phyloP scores from a whole-genome alignment of 2,329 filamentous ascomycete species.

The Aspergillus piperis region DNA sequence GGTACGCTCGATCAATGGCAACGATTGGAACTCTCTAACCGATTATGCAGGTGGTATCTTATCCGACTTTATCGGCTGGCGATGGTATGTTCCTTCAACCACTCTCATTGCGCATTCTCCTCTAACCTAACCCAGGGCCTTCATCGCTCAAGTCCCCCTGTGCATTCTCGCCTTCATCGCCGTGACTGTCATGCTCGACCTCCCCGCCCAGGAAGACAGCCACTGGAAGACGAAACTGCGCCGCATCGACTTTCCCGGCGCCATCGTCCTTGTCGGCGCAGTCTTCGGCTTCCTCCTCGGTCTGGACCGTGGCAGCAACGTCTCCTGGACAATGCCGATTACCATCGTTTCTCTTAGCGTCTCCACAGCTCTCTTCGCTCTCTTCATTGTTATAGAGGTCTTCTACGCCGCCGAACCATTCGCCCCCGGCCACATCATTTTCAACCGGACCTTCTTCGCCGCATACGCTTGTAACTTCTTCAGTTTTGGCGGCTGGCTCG shows the following conservation, averaged over 20 bases:
- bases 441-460: slow-evolving; percentile 65
- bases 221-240: slow-evolving; percentile 67
- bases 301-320: slow-evolving; percentile 72
- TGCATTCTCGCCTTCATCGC: slow-evolving; percentile 66
- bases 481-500: slow-evolving; percentile 61
- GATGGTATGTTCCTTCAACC: slow-evolving; percentile 57
- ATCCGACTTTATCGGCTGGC: slow-evolving; percentile 73
- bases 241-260: slow-evolving; percentile 73
- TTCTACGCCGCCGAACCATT: slow-evolving; percentile 70
- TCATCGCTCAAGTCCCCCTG: slow-evolving; percentile 69
- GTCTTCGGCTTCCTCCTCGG: slow-evolving; percentile 68
- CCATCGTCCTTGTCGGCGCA: slow-evolving; percentile 64
- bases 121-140: slow-evolving; percentile 56
- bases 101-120: background rate
- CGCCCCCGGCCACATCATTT: slow-evolving; percentile 72
- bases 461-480: slow-evolving; percentile 75
- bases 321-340: slow-evolving; percentile 63
- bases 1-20: slow-evolving; percentile 39
- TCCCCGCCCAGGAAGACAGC: slow-evolving; percentile 59
- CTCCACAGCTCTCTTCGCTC: slow-evolving; percentile 60
- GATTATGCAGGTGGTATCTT: slow-evolving; percentile 57
- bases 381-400: slow-evolving; percentile 71
- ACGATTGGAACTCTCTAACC: slow-evolving; percentile 15
- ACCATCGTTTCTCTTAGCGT: slow-evolving; percentile 61
- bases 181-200: slow-evolving; percentile 63